Conservation (phyloP, 768 basidiomycete species). For the Russula sp. region DNA sequence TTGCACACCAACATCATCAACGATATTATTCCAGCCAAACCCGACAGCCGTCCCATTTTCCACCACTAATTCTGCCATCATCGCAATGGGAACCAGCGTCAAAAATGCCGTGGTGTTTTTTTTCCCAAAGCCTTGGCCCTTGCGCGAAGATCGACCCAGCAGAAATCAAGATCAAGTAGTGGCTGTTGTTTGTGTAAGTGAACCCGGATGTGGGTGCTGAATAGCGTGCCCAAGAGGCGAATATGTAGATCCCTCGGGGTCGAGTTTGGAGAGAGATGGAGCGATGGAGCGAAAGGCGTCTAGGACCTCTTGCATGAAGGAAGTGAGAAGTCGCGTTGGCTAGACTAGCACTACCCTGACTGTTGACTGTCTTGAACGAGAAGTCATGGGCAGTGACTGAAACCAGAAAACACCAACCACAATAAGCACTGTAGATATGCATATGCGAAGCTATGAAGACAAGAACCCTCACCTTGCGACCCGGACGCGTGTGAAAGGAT, state of each 20-base stretch:
- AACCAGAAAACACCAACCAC: neutral
- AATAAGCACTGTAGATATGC: neutral
- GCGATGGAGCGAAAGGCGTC: conserved; percentile 7
- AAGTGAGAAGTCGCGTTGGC: conserved; percentile 20
- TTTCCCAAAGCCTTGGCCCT: conserved; percentile 20
- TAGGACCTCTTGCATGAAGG: conserved; percentile 15
- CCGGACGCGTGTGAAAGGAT: conserved; percentile 44
- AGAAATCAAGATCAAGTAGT: neutral
- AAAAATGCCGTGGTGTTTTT: conserved; percentile 15
- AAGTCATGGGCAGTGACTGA: conserved; percentile 24
- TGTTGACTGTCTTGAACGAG: conserved; percentile 3
- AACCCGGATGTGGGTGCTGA: conserved; percentile 4
- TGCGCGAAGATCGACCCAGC: conserved; percentile 6
- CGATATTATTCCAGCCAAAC: conserved; percentile 1
- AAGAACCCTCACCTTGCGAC: conserved; percentile 36
- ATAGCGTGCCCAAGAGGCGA: neutral
- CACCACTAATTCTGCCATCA: conserved; percentile 11
- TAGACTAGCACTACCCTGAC: no score
- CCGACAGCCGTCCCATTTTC: neutral
- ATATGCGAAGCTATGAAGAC: neutral
- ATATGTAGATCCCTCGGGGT: conserved; percentile 12
- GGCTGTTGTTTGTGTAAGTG: neutral
- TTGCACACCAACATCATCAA: neutral
- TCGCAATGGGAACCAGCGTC: no score
- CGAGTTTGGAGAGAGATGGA: neutral